Conservation (phyloP, 1,284 basidiomycete species). For the Takashimella koratensis region DNA sequence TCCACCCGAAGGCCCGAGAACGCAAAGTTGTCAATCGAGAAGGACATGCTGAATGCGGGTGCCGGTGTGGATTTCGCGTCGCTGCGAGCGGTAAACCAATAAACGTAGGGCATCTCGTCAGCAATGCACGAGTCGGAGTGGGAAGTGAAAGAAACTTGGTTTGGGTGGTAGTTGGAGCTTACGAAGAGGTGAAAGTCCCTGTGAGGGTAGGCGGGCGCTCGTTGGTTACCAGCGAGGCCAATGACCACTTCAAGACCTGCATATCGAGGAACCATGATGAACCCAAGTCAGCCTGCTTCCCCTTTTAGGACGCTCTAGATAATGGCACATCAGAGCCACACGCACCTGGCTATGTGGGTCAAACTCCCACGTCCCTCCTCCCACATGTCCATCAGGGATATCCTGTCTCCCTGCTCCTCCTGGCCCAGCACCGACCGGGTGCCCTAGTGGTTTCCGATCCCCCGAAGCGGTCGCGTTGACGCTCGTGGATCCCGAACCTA, state of each 20-base stretch:
- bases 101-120: neutral
- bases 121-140: neutral
- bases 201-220: constrained; percentile 66
- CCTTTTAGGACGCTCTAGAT: neutral
- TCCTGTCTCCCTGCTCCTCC: constrained; percentile 22
- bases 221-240: constrained; percentile 64
- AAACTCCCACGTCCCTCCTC: constrained; percentile 69
- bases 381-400: constrained; percentile 49
- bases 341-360: constrained; percentile 64
- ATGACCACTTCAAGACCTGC: constrained; percentile 70
- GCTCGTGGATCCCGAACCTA: constrained; percentile 67
- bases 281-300: neutral
- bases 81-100: constrained; percentile 5
- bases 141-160: neutral
- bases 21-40: constrained; percentile 67
- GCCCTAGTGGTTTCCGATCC: constrained; percentile 32
- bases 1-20: constrained; percentile 80
- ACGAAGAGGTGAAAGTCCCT: constrained; percentile 67
- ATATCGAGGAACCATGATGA: constrained; percentile 1
- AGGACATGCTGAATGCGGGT: constrained; percentile 67
- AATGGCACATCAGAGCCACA: too few relatives aligned
- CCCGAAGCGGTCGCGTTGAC: constrained; percentile 44
- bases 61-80: constrained; percentile 53
- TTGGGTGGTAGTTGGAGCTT: constrained; percentile 10
- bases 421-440: constrained; percentile 54